Percentiles rank a stretch among this genome's conserved stretches.
Evolutionary conservation across 768 basidiomycete genomes (phyloP).

Genomic region (Kwoniella sp.): DNA sequence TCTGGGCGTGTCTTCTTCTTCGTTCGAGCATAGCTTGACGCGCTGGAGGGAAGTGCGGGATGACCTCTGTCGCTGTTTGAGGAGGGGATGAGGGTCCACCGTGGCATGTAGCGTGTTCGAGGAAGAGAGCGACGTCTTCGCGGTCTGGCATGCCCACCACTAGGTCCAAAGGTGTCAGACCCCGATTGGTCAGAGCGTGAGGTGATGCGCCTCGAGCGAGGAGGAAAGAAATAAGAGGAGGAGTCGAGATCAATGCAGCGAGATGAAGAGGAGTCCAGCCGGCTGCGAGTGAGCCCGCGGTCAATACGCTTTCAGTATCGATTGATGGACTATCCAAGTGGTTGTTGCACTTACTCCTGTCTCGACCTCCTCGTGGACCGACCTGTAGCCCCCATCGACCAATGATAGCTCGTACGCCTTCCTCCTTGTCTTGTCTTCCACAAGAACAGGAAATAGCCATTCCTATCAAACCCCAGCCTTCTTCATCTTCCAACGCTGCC

Average conservation of each 20-base stretch:
- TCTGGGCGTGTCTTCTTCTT: slow-evolving; percentile 57
- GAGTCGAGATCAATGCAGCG: slow-evolving; percentile 82
- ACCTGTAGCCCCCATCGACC: slow-evolving; percentile 53
- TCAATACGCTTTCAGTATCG: neutral
- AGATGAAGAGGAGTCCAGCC: slow-evolving; percentile 96
- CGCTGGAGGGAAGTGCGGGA: slow-evolving; percentile 23
- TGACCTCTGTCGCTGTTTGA: slow-evolving; percentile 8
- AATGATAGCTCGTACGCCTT: slow-evolving; percentile 78
- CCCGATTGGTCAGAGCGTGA: slow-evolving; percentile 71
- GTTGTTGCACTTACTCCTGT: slow-evolving; percentile 73
- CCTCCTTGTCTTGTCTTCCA: slow-evolving; percentile 88
- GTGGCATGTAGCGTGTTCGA: slow-evolving; percentile 67
- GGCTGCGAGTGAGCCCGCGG: slow-evolving; percentile 59
- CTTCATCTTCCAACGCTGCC: slow-evolving; percentile 69
- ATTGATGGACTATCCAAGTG: neutral
- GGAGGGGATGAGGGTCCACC: slow-evolving; percentile 29
- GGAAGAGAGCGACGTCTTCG: slow-evolving; percentile 78
- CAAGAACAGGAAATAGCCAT: slow-evolving; percentile 60
- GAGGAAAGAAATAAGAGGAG: slow-evolving; percentile 86
- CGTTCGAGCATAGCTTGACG: slow-evolving; percentile 68
- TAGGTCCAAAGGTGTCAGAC: slow-evolving; percentile 84
- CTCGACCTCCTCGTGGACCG: slow-evolving; percentile 40
- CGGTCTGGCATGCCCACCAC: slow-evolving; percentile 79
- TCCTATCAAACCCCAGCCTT: slow-evolving; percentile 66
- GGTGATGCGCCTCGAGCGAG: slow-evolving; percentile 90